A percentile compares a stretch with the other conserved stretches of the same genome.
Conservation (phyloP, 768 basidiomycete genomes). For the Collybia mongolica region DNA sequence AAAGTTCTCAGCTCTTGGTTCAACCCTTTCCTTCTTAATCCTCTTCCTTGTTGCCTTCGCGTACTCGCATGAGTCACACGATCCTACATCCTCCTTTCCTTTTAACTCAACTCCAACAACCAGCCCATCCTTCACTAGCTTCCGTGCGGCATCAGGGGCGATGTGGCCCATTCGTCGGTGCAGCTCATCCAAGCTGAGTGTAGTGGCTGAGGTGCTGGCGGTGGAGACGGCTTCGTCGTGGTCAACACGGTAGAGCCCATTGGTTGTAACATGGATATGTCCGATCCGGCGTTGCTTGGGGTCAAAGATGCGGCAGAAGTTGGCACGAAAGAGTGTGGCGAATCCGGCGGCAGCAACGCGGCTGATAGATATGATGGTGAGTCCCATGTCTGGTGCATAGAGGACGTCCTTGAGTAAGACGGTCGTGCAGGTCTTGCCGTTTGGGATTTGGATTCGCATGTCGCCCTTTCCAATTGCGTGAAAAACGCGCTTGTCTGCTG, state of each 20-base stretch:
- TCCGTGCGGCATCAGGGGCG: slow-evolving; percentile 15
- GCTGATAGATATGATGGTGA: slow-evolving; percentile 31
- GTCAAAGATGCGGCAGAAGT: slow-evolving; percentile 22
- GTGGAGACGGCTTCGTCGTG: not conserved
- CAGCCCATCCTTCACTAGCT: slow-evolving; percentile 20
- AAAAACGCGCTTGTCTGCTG: slow-evolving; percentile 26
- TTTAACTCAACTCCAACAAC: slow-evolving; percentile 26
- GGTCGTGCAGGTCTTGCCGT: slow-evolving; percentile 14
- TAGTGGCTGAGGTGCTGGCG: slow-evolving; percentile 4
- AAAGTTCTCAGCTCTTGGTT: slow-evolving; percentile 18
- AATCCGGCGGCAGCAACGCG: slow-evolving; percentile 22
- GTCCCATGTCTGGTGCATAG: slow-evolving; percentile 26
- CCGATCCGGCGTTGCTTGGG: slow-evolving; percentile 14
- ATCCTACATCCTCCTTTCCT: slow-evolving; percentile 14
- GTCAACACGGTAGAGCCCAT: slow-evolving; percentile 15
- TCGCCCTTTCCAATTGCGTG: slow-evolving; percentile 30
- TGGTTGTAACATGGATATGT: slow-evolving; percentile 14
- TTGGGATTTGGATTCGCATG: slow-evolving; percentile 22
- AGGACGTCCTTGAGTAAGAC: slow-evolving; percentile 26
- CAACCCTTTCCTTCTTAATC: slow-evolving; percentile 21
- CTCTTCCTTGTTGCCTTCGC: slow-evolving; percentile 26
- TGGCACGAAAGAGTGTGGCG: slow-evolving; percentile 18
- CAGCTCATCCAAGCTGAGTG: slow-evolving; percentile 16
- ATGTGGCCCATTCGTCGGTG: slow-evolving; percentile 28
- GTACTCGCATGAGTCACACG: slow-evolving; percentile 26